Evolutionary conservation across 306 rosid genomes (phyloP), one percentile per base, ranked within the genome.

Genomic region (Pueraria montana): DNA sequence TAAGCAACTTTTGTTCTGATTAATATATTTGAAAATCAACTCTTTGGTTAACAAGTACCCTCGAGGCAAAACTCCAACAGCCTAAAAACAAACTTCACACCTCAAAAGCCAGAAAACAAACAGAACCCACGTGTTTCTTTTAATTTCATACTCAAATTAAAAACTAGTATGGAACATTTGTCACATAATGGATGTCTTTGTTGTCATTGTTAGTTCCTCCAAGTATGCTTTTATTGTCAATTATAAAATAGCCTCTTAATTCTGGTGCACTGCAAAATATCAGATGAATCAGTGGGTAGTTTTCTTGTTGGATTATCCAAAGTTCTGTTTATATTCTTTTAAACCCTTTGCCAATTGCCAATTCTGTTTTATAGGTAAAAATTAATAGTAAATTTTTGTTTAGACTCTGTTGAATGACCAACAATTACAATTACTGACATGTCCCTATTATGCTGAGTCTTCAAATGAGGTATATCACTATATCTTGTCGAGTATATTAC

Each of bases 51-150:
- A 73, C 64, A 18, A 90, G 84, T 87, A 85, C 89, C 75, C 79
- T 70, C n/a, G 58, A 49, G 24, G 87, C 83, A 87, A 82, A 85
- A 30, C 52, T 91, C 97, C 98, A 94, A 88, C 62, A 78, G 91
- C 94, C 82, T 48, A 26, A 83, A 87, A 87, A 92, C 98, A 94
- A 94, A 94, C 61, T 46, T 81, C 89, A 84, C 95, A 87, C 91
- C 97, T 92, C 94, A 91, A 92, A 94, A 89, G 92, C 82, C 84
- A 61, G 76, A 84, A 87, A 82, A 69, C 82, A 87, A 88, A 88
- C 91, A 87, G 87, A 87, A 76, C 80, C 91, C 89, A 78, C 88
- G 73, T 90, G 88, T 88, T 76, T 81, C 76, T 80, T 88, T 82
- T 49, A 80, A 80, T 84, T 72, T 83, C 76, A 55, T 68, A 72